These are phyloP conservation scores for Dioscorea alata DNA, from an alignment of 106 monocot genomes.

Conservation along the genomic window DNA sequence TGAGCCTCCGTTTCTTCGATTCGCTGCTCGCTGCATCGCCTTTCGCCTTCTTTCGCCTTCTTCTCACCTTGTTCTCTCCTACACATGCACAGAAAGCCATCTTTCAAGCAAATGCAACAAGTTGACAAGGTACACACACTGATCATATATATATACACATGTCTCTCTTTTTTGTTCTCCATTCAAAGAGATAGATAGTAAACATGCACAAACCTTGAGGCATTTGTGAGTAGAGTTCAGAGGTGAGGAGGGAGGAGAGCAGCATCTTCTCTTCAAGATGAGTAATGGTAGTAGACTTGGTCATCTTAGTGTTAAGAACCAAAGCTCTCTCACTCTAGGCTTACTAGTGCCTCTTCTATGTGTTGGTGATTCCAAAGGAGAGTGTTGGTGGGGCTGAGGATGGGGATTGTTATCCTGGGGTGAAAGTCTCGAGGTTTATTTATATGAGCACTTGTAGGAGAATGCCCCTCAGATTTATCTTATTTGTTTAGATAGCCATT, in stretches of 20 bases:
- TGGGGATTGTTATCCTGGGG: background rate
- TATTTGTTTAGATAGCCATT: no score
- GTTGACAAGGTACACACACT: background rate
- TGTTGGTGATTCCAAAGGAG: background rate
- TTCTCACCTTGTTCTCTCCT: background rate
- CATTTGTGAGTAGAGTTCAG: slow-evolving; percentile 1
- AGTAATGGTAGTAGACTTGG: background rate
- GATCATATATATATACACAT: background rate
- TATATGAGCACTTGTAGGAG: slow-evolving; percentile 1
- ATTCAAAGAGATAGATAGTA: no score
- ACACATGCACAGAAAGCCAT: background rate
- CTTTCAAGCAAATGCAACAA: background rate
- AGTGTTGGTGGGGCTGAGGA: background rate
- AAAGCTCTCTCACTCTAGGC: background rate
- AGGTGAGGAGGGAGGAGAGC: background rate
- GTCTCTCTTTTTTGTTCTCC: background rate
- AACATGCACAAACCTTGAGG: background rate
- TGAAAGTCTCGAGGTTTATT: slow-evolving; percentile 2
- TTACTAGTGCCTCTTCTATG: background rate
- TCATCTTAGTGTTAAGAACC: background rate
- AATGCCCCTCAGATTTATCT: background rate
- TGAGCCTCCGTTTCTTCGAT: slow-evolving; percentile 53
- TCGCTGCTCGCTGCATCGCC: background rate
- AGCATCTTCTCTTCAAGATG: background rate
- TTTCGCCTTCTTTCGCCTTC: slow-evolving; percentile 10